phyloP scores from a whole-genome alignment of 169 alveolate genomes.

The Plasmodium knowlesi region DNA sequence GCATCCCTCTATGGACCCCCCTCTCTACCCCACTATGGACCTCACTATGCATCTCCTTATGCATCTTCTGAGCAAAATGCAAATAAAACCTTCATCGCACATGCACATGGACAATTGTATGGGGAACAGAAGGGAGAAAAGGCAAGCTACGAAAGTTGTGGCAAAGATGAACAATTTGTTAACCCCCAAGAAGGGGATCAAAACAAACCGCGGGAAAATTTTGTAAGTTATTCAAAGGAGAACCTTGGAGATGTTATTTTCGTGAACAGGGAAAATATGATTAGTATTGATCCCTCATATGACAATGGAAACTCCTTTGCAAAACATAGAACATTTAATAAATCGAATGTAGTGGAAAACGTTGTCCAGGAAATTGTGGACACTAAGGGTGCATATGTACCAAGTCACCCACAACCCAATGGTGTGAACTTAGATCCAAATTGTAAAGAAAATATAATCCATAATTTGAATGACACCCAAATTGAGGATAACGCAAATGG shows the following conservation, averaged over 20 bases:
- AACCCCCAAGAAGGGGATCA: background rate
- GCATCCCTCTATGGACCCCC: background rate
- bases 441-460: background rate
- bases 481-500: background rate
- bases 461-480: background rate
- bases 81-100: background rate
- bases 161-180: background rate
- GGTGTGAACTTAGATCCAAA: background rate
- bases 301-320: background rate
- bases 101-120: background rate
- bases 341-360: background rate
- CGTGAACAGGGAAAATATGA: background rate
- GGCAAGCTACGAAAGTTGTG: background rate
- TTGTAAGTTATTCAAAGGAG: constrained; percentile 2
- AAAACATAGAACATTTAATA: background rate
- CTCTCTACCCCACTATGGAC: background rate
- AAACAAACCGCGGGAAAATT: background rate
- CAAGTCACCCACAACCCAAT: background rate
- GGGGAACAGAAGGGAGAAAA: background rate
- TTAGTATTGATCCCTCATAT: background rate
- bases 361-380: background rate
- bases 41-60: background rate
- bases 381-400: background rate
- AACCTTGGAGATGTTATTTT: background rate
- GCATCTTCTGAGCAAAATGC: background rate